Conservation (phyloP, 78 protist genomes). For the Chrysochromulina parva region DNA sequence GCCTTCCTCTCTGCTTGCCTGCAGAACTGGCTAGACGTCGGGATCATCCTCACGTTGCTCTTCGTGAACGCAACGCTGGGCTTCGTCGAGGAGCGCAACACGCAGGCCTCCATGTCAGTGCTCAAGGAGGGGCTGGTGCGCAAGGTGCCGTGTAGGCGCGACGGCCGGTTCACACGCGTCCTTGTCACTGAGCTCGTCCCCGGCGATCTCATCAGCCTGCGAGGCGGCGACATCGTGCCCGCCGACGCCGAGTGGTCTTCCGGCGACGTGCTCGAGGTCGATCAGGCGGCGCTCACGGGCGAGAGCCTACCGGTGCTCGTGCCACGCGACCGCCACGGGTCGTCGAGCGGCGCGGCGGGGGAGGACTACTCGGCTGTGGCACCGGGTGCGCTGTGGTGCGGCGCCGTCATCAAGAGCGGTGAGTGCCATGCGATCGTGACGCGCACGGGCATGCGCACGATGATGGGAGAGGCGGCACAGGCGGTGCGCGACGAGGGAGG, state of each 20-base stretch:
- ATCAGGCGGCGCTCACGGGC: constrained; percentile 50
- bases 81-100: constrained; percentile 66
- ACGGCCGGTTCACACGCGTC: background rate
- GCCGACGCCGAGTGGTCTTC: background rate
- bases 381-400: background rate
- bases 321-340: background rate
- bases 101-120: constrained; percentile 85
- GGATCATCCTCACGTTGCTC: constrained; percentile 11
- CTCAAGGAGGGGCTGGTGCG: constrained; percentile 71
- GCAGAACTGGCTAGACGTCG: background rate
- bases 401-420: background rate
- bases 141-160: background rate
- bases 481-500: background rate
- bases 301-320: constrained; percentile 7
- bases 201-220: constrained; percentile 39
- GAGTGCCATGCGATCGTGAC: background rate
- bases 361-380: too few species aligned
- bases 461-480: constrained; percentile 9
- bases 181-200: background rate
- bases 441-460: background rate
- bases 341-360: too few species aligned
- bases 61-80: background rate
- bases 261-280: constrained; percentile 2
- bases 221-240: constrained; percentile 23
- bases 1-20: background rate